phyloP scores from a whole-genome alignment of 192 early-diverging fungal species.

The Physocladia obscura region DNA sequence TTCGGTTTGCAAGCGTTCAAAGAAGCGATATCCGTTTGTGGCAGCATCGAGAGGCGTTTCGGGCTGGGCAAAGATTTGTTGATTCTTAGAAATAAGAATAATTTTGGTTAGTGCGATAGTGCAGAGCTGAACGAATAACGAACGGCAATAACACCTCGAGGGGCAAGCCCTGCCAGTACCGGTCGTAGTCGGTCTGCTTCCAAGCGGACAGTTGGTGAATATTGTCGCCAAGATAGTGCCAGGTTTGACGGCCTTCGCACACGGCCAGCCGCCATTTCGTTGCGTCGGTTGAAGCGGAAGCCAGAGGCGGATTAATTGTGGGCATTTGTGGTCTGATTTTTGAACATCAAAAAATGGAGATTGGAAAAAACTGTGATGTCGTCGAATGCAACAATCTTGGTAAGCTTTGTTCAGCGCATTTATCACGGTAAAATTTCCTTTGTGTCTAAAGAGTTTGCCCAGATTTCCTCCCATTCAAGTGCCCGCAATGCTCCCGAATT shows the following conservation, averaged over 20 bases:
- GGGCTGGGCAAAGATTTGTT: slow-evolving; percentile 55
- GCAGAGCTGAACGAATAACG: neutral
- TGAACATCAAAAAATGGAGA: too few species aligned
- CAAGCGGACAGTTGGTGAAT: slow-evolving; percentile 41
- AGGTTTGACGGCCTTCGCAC: slow-evolving; percentile 85
- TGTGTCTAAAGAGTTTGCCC: neutral
- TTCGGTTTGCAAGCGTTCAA: slow-evolving; percentile 77
- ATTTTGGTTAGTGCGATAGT: too few species aligned
- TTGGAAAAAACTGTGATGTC: slow-evolving; percentile 16
- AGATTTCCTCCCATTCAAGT: slow-evolving; percentile 29
- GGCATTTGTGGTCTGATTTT: too few species aligned
- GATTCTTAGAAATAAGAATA: too few species aligned
- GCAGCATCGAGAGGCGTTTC: slow-evolving; percentile 76
- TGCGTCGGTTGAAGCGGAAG: slow-evolving; percentile 68
- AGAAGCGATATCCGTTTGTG: slow-evolving; percentile 91
- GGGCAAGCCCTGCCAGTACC: slow-evolving; percentile 81
- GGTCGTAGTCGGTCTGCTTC: slow-evolving; percentile 78
- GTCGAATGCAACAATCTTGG: slow-evolving; percentile 4
- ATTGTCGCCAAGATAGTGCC: slow-evolving; percentile 74
- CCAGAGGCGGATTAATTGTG: too few species aligned
- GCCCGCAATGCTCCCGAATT: neutral
- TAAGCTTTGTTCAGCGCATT: too few species aligned
- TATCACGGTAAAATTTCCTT: neutral
- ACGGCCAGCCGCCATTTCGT: slow-evolving; percentile 82
- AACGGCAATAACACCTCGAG: slow-evolving; percentile 43